phyloP scores from a whole-genome alignment of 768 basidiomycete species.

The Suillus ampliporus region DNA sequence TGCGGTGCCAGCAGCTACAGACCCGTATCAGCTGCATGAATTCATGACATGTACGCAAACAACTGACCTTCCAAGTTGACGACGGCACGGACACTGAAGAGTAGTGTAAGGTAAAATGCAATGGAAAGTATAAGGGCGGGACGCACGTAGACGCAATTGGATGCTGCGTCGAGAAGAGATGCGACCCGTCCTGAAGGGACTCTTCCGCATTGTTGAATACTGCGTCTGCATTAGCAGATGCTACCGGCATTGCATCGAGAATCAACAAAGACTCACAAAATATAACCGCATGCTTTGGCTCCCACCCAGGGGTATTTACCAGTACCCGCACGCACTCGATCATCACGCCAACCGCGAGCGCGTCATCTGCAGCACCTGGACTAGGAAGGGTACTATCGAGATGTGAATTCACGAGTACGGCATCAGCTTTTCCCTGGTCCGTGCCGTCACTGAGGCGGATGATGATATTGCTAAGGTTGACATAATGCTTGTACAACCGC shows the following conservation, averaged over 20 bases:
- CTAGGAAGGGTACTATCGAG: conserved; percentile 89
- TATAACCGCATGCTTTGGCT: conserved; percentile 77
- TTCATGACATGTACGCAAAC: neutral
- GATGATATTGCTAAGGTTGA: conserved; percentile 87
- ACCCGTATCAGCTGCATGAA: neutral
- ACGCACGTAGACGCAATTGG: conserved; percentile 70
- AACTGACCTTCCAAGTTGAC: conserved; percentile 86
- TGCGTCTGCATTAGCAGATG: conserved; percentile 31
- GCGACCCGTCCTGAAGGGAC: conserved; percentile 92
- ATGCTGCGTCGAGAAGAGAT: conserved; percentile 93
- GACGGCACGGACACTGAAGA: conserved; percentile 73
- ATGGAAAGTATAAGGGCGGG: conserved; percentile 8
- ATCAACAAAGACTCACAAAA: conserved; percentile 63
- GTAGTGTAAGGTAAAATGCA: neutral
- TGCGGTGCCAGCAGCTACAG: conserved; percentile 79
- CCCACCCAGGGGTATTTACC: conserved; percentile 64
- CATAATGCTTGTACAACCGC: conserved; percentile 85
- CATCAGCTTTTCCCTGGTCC: conserved; percentile 72
- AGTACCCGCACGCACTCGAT: conserved; percentile 86
- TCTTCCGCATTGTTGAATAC: conserved; percentile 98
- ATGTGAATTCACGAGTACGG: conserved; percentile 88
- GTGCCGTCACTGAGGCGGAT: conserved; percentile 86
- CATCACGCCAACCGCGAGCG: conserved; percentile 88
- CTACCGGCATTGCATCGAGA: neutral
- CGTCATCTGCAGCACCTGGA: conserved; percentile 91